Evolutionary conservation across 169 alveolate genomes (phyloP), one percentile per base, ranked within the genome.

Genomic region (Babesia ovata): DNA sequence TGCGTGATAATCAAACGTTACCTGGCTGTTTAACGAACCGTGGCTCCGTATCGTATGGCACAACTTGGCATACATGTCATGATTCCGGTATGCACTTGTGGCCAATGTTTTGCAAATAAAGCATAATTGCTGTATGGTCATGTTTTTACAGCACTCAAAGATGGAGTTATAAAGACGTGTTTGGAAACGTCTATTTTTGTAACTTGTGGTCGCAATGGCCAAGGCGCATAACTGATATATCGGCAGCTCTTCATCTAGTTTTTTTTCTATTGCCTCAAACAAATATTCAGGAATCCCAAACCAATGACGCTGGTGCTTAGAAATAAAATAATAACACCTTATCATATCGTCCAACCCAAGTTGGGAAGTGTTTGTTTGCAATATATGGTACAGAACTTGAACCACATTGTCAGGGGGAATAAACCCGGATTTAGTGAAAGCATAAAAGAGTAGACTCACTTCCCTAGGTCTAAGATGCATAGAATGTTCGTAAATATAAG

Each of bases 311-410:
- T 49, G 12, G 17, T 21, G 22, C 1, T 9, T 28, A 13, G 29
- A 36, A 36, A 36, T 22, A 22, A 59, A 53, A 19, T 12, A 0
- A 21, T 24, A 19, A 39, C 78, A 69, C 17, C 44, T 11, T 2
- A 57, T 22, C 54, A 69, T 11, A 69, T 69, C 78, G 1, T 19
- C 36, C 14, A 57, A 29, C 21, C 13, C 33, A 19, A 69, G 0
- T 33, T 57, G 63, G 26, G 16, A 2, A 0, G 59, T 54, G 10
- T 69, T 79, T 1, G 77, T 57, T 22, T 69, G n/a, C 42, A 69
- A 24, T 2, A 62, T 4, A 59, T 8, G 22, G 74, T 28, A 14
- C 1, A 59, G 48, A 4, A 59, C 11, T 59, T 36, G 0, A 39
- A 58, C 61, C 8, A 22, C 21, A 57, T 24, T 36, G 2, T 13